Conservation (phyloP, 495 filamentous ascomycete genomes). For the Podospora pseudopauciseta region DNA sequence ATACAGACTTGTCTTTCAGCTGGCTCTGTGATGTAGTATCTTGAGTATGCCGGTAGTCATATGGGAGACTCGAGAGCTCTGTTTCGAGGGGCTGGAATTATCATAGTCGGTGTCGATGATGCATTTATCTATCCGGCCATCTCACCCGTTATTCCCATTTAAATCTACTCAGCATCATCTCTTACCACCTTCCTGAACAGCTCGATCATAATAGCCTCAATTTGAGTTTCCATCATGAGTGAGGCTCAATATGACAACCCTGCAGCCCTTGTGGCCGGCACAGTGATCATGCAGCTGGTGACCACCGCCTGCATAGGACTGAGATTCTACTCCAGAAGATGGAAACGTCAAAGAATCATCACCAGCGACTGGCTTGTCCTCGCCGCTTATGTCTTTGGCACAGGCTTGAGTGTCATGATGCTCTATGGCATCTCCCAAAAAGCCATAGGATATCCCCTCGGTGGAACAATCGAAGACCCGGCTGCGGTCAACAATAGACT, state of each 20-base stretch:
- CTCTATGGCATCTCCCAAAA: constrained; percentile 14
- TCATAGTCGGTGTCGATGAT: not conserved
- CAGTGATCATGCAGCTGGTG: constrained; percentile 13
- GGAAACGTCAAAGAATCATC: constrained; percentile 15
- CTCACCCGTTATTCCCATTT: not conserved
- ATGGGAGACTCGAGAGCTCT: not conserved
- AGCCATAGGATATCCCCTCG: constrained; percentile 13
- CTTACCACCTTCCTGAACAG: not conserved
- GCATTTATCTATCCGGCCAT: not conserved
- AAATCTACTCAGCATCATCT: not conserved
- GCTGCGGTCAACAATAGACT: constrained; percentile 13
- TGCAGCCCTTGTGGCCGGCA: constrained; percentile 9
- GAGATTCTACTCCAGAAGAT: constrained; percentile 17
- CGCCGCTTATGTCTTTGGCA: constrained; percentile 10
- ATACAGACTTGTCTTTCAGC: not conserved
- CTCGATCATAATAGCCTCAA: not conserved
- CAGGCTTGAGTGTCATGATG: constrained; percentile 13
- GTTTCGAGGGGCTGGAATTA: not conserved
- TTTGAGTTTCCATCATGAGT: not conserved
- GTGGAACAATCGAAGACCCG: constrained; percentile 6
- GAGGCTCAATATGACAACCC: constrained; percentile 13
- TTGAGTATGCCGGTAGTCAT: not conserved
- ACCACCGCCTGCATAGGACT: constrained; percentile 11
- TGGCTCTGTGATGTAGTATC: not conserved
- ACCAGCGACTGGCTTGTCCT: constrained; percentile 17